Percentiles rank a stretch among this genome's conserved stretches.
Conservation (phyloP, 768 basidiomycete genomes). For the Boletus rubroflammeus region DNA sequence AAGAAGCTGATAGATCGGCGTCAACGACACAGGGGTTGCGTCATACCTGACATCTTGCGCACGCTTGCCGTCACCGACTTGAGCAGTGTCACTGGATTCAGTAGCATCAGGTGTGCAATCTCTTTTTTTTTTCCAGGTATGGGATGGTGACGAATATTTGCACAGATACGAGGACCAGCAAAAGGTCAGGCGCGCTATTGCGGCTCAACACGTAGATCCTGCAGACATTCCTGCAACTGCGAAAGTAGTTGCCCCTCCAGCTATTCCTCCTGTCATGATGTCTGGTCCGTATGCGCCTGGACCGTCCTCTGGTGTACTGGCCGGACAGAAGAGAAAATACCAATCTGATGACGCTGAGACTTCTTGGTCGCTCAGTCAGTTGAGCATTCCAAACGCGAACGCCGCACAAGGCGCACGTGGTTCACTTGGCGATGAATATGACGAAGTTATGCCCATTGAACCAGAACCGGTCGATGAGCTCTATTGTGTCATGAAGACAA, state of each 20-base stretch:
- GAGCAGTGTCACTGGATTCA: slow-evolving; percentile 48
- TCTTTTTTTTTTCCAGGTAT: neutral
- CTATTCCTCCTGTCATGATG: neutral
- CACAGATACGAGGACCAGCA: slow-evolving; percentile 56
- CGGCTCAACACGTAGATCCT: slow-evolving; percentile 50
- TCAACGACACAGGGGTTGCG: slow-evolving; percentile 57
- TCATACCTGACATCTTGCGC: slow-evolving; percentile 53
- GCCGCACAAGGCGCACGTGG: neutral
- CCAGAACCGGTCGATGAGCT: slow-evolving; percentile 62
- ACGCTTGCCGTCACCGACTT: slow-evolving; percentile 44
- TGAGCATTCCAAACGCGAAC: slow-evolving; percentile 15
- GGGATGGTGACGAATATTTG: neutral
- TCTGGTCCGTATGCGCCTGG: slow-evolving; percentile 11
- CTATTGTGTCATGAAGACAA: slow-evolving; percentile 54
- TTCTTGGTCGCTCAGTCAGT: slow-evolving; percentile 11
- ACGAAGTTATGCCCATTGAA: slow-evolving; percentile 40
- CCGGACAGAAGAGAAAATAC: slow-evolving; percentile 44
- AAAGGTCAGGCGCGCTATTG: slow-evolving; percentile 59
- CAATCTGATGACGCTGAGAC: slow-evolving; percentile 24
- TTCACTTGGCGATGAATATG: slow-evolving; percentile 37
- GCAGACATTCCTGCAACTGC: slow-evolving; percentile 53
- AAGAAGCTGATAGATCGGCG: slow-evolving; percentile 15
- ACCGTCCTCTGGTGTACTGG: slow-evolving; percentile 6
- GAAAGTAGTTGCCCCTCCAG: slow-evolving; percentile 11
- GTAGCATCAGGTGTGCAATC: slow-evolving; percentile 43